Evolutionary conservation across 2,329 filamentous ascomycete species (phyloP), one percentile per base, ranked within the genome.

Genomic region (Parastagonospora avenae): DNA sequence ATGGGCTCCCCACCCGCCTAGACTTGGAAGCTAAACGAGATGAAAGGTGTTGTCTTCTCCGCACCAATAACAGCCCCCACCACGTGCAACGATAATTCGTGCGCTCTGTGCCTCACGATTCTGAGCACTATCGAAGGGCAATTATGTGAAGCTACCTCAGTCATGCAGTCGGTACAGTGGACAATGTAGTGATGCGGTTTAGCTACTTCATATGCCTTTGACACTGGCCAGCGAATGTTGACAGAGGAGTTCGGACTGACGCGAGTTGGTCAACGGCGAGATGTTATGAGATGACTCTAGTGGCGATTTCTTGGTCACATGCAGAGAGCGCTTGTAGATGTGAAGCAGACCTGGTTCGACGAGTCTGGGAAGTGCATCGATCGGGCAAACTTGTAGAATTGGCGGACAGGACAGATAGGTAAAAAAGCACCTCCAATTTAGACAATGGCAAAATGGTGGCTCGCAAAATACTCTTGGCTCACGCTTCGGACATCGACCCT

Each of bases 261-360:
- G 62, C 8, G 63, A 61, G 9, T 56, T 63, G 11, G 60, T 64
- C 41, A 63, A 67, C 8, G 66, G 66, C 6, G 63, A 64, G 4
- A 62, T 59, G 50, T 60, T 64, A 35, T 56, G 52, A 19, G 49
- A 44, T 2, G 54, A 60, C 2, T 48, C 52, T 12, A 60, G 42
- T 2, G 59, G 59, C 3, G 57, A 59, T 27, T 53, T 58, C 39
- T 60, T 58, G 10, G 50, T 42, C 4, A 42, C 37, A 12, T 87
- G 54, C 83, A 86, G 66, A 81, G 86, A 64, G 76, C 77, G 11
- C 68, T 86, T 68, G 77, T 81, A 42, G 77, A 74, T 0, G 82
- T 80, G 7, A 75, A 79, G 66, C 84, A 83, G 72, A 82, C 86
- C 29, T 77, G 74, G 44, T 74, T 73, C 46, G 67, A 75, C 46